Evolutionary conservation across 345 rosid species (phyloP).

Genomic region (Euphorbia lathyris): DNA sequence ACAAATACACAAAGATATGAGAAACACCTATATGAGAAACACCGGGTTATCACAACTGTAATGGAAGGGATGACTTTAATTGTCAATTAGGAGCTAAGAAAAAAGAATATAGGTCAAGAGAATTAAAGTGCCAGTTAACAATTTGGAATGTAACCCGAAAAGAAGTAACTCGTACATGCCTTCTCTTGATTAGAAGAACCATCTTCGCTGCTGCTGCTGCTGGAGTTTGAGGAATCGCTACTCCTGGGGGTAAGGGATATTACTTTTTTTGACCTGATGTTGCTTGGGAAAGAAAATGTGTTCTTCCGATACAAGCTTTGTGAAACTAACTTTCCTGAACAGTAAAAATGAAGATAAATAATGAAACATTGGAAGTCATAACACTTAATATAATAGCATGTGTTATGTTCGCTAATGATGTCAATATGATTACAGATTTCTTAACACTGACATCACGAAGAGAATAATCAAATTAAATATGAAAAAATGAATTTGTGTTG

Average conservation of each 20-base stretch:
- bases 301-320: slow-evolving; percentile 17
- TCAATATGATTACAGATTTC: not conserved
- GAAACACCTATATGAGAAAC: slow-evolving; percentile 3
- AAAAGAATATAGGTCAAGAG: not conserved
- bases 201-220: slow-evolving; percentile 24
- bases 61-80: not conserved
- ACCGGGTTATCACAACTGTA: not conserved
- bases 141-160: not conserved
- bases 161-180: slow-evolving; percentile 30
- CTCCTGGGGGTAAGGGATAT: slow-evolving; percentile 30
- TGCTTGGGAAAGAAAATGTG: slow-evolving; percentile 17
- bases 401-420: not conserved
- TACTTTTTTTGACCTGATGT: slow-evolving; percentile 26
- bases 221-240: slow-evolving; percentile 41
- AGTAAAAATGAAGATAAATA: slow-evolving; percentile 9
- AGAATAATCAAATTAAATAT: not conserved
- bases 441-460: not conserved
- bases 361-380: not conserved
- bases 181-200: slow-evolving; percentile 40
- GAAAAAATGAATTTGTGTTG: not conserved
- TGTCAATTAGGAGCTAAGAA: not conserved
- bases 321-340: slow-evolving; percentile 31
- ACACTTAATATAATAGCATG: not conserved
- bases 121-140: not conserved
- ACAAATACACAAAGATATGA: slow-evolving; percentile 8